phyloP scores from a whole-genome alignment of 2,329 filamentous ascomycete species.

The Cladophialophora chaetospira region DNA sequence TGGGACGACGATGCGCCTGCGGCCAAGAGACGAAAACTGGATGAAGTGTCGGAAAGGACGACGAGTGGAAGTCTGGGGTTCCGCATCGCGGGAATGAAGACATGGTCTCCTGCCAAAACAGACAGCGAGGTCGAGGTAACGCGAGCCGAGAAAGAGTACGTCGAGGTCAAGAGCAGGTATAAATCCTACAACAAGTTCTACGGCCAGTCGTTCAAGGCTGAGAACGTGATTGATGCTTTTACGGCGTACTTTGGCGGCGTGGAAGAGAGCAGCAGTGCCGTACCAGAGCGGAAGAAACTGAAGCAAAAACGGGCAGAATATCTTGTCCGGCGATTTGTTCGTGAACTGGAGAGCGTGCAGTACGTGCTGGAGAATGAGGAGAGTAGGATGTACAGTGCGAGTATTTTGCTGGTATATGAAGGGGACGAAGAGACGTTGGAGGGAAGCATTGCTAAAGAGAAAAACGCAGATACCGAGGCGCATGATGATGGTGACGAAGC shows the following conservation, averaged over 20 bases:
- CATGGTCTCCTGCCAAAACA: conserved; percentile 48
- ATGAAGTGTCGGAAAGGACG: conserved; percentile 24
- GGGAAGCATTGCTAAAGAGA: conserved; percentile 38
- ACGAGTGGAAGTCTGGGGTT: conserved; percentile 55
- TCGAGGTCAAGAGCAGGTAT: conserved; percentile 49
- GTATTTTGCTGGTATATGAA: conserved; percentile 67
- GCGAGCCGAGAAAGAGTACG: conserved; percentile 37
- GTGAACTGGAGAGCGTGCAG: conserved; percentile 48
- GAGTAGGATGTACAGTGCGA: conserved; percentile 68
- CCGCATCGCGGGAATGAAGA: conserved; percentile 66
- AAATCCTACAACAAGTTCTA: conserved; percentile 68
- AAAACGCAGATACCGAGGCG: conserved; percentile 41
- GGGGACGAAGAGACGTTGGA: conserved; percentile 61
- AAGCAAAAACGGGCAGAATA: conserved; percentile 47
- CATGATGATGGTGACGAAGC: conserved; percentile 34
- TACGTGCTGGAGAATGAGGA: conserved; percentile 58
- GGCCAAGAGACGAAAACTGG: conserved; percentile 37
- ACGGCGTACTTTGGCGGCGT: conserved; percentile 54
- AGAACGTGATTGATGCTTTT: conserved; percentile 60
- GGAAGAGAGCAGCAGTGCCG: neutral
- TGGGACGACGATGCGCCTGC: conserved; percentile 73
- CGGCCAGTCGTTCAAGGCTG: conserved; percentile 59
- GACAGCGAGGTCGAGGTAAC: conserved; percentile 31
- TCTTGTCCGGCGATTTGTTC: conserved; percentile 44
- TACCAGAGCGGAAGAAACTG: conserved; percentile 13